These are phyloP conservation scores for Neurospora cerealis DNA, from an alignment of 495 filamentous ascomycete genomes.

Conservation along the genomic window DNA sequence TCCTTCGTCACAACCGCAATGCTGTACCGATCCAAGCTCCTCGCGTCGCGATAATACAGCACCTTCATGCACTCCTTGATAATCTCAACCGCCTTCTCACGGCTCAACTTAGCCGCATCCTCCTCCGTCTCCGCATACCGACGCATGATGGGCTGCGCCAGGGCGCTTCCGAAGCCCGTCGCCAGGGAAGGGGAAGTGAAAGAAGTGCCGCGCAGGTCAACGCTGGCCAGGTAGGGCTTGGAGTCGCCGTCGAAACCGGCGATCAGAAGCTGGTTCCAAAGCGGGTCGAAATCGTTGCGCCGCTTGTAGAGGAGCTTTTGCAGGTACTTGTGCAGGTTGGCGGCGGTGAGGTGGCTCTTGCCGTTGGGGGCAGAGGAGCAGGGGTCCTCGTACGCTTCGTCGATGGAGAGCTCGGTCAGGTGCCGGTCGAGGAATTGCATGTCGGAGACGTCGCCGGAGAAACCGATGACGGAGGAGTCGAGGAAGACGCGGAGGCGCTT, in stretches of 20 bases:
- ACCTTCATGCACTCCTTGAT: constrained; percentile 96
- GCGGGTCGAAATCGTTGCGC: constrained; percentile 87
- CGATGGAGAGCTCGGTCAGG: constrained; percentile 72
- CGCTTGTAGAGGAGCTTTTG: constrained; percentile 90
- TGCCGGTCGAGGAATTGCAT: constrained; percentile 97
- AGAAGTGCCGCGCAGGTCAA: constrained; percentile 87
- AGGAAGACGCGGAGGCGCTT: constrained; percentile 81
- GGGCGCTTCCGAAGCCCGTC: constrained; percentile 86
- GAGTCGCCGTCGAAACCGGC: constrained; percentile 71
- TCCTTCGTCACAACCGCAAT: constrained; percentile 82
- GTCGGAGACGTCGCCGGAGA: constrained; percentile 91
- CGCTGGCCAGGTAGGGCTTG: constrained; percentile 79
- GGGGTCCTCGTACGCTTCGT: constrained; percentile 67
- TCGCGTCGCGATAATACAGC: constrained; percentile 91
- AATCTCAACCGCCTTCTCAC: constrained; percentile 68
- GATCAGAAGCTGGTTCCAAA: constrained; percentile 92
- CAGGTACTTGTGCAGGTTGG: constrained; percentile 92
- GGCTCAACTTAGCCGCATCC: constrained; percentile 54
- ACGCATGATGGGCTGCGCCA: constrained; percentile 86
- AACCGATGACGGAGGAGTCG: constrained; percentile 66
- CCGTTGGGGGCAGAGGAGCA: constrained; percentile 21
- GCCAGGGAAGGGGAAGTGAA: constrained; percentile 80
- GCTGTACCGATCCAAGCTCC: constrained; percentile 82
- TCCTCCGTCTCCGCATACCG: constrained; percentile 71
- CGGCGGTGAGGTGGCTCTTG: constrained; percentile 59